phyloP scores from a whole-genome alignment of 2,329 filamentous ascomycete genomes.

The Botrytis sinoallii region DNA sequence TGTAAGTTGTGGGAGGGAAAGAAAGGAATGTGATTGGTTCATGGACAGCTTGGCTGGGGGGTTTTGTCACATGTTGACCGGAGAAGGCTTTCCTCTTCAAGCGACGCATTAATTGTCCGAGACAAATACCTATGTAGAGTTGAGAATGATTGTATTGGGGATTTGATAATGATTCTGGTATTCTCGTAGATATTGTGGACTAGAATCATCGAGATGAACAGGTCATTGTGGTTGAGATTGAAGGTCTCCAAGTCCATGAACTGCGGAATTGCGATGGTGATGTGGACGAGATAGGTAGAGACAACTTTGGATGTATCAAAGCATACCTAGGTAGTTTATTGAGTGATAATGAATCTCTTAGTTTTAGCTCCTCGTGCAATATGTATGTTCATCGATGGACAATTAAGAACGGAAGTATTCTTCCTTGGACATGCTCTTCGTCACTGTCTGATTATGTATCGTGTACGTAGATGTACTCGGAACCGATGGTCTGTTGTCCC shows the following conservation, averaged over 20 bases:
- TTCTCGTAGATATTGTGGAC: not conserved
- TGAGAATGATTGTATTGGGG: not conserved
- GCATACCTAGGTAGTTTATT: no score
- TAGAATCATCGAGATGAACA: not conserved
- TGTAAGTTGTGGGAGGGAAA: no score
- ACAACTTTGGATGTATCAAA: not conserved
- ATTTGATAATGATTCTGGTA: not conserved
- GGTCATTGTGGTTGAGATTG: not conserved
- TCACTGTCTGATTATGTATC: not conserved
- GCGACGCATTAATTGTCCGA: not conserved
- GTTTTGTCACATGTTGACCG: not conserved
- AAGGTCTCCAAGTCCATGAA: not conserved
- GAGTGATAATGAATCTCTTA: not conserved
- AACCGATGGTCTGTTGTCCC: not conserved
- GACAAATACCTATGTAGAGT: not conserved
- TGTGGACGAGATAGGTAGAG: not conserved
- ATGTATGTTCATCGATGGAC: not conserved
- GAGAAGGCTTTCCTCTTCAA: not conserved
- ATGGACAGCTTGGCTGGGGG: not conserved
- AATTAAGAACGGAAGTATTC: not conserved
- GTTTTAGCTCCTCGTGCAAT: no score
- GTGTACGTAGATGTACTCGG: no score
- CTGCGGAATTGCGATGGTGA: not conserved
- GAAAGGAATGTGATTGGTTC: not conserved
- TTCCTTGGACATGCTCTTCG: not conserved